Base-by-base conservation (phyloP, 306 rosid genomes). In the Medicago ruthenica region DNA sequence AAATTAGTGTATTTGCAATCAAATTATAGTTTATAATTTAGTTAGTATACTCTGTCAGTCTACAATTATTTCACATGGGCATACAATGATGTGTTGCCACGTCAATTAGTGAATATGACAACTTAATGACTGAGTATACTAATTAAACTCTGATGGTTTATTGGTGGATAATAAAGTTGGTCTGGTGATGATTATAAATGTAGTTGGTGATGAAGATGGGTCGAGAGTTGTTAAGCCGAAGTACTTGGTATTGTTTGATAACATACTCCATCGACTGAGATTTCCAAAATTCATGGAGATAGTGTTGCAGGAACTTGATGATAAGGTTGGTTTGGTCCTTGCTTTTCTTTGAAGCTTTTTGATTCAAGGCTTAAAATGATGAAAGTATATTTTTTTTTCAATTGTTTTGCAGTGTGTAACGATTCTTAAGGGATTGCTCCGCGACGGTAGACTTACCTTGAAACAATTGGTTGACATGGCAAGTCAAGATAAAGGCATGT, bases 371-470 rank as follows among this genome's bases (percentile, higher is more conserved):
- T 83, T 63, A 7, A 21, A 57, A 57, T 50, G 69, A 10, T 78
- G 51, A 73, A 31, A 58, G 16, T 59, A 13, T 47, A 75, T 75
- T 9, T 57, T 31, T 75, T 75, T 11, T 57, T 39, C 58, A 21
- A 47, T 76, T 62, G 81, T 70, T 37, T 82, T 86, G 78, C 67
- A 91, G 96, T 85, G 93, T 77, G 91, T 70, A 45, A 84, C 81
- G 71, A 72, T 92, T 80, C 80, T 92, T n/a, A 88, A 86, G 34
- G 97, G 97, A 74, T 82, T 95, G 85, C 92, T 95, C 75, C 92
- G 89, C 47, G 85, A 95, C 65, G 98, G 97, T 11, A 89, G 98
- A 76, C 97, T 92, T 73, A 87, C 87, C 11, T 73, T 81, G 63
- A 83, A 85, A 76, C 98, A 92, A 73, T 82, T 92, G 74, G 80